A percentile compares a stretch with the other conserved stretches of the same genome.
Conservation (phyloP, 1,284 basidiomycete genomes). For the Leccinum cinnamomeum region DNA sequence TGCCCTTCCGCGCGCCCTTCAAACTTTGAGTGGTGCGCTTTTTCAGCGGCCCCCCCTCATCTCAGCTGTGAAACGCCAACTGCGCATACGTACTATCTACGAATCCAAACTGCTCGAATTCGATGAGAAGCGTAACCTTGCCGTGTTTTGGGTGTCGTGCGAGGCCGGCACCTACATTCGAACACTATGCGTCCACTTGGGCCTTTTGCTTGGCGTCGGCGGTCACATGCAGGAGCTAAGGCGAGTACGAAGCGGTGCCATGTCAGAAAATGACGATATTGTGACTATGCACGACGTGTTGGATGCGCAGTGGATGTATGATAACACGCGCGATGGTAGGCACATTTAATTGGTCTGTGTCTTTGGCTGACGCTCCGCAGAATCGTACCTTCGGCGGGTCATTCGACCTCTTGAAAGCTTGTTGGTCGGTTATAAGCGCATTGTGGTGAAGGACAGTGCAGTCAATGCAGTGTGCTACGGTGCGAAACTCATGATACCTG, state of each 20-base stretch:
- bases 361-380: slow-evolving; percentile 42
- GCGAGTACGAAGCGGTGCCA: slow-evolving; percentile 92
- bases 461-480: slow-evolving; percentile 99
- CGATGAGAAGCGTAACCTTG: slow-evolving; percentile 96
- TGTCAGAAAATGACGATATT: slow-evolving; percentile 97
- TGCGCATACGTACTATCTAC: slow-evolving; percentile 97
- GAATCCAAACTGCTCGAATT: slow-evolving; percentile 96
- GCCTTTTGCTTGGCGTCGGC: slow-evolving; percentile 92
- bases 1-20: slow-evolving; percentile 88
- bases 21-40: slow-evolving; percentile 96
- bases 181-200: slow-evolving; percentile 97
- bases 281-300: slow-evolving; percentile 99
- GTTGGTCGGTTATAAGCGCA: slow-evolving; percentile 95
- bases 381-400: slow-evolving; percentile 94
- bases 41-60: slow-evolving; percentile 99
- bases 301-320: slow-evolving; percentile 98
- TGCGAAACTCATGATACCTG: slow-evolving; percentile 99
- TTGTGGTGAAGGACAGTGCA: slow-evolving; percentile 98
- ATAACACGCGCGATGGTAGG: slow-evolving; percentile 96
- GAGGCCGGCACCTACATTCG: slow-evolving; percentile 99
- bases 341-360: neutral
- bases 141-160: slow-evolving; percentile 98
- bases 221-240: slow-evolving; percentile 99
- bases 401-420: slow-evolving; percentile 95
- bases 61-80: slow-evolving; percentile 98